Conservation (phyloP, 2,329 filamentous ascomycete genomes). For the Paecilomyces sp. region DNA sequence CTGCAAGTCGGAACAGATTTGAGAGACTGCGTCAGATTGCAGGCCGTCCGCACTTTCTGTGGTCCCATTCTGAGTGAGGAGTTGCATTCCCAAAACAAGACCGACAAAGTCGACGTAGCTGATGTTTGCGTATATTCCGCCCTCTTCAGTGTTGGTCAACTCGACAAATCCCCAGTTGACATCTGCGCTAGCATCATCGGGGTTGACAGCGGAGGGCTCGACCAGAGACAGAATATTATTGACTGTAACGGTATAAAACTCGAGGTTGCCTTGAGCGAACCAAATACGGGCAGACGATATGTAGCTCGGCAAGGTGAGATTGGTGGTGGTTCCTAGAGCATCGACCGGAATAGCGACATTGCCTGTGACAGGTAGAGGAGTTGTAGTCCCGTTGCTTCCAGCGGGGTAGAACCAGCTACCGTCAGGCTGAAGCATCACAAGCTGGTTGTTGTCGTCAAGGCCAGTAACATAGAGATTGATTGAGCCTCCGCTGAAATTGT, state of each 20-base stretch:
- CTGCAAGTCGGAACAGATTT: slow-evolving; percentile 39
- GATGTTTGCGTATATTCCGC: slow-evolving; percentile 42
- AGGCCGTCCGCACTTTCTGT: slow-evolving; percentile 46
- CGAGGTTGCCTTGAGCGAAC: slow-evolving; percentile 37
- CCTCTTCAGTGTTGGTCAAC: slow-evolving; percentile 36
- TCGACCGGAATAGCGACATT: slow-evolving; percentile 41
- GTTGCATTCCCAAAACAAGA: slow-evolving; percentile 46
- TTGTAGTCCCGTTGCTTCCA: slow-evolving; percentile 21
- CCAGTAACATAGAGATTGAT: slow-evolving; percentile 37
- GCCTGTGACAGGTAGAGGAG: slow-evolving; percentile 30
- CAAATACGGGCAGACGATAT: slow-evolving; percentile 40
- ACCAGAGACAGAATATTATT: slow-evolving; percentile 33
- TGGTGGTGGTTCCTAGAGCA: slow-evolving; percentile 28
- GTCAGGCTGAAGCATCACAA: slow-evolving; percentile 40
- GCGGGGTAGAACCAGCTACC: slow-evolving; percentile 39
- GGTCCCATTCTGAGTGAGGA: slow-evolving; percentile 42
- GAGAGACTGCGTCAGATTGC: slow-evolving; percentile 39
- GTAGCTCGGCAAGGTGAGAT: slow-evolving; percentile 35
- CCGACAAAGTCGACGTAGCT: slow-evolving; percentile 48
- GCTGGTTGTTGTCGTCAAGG: slow-evolving; percentile 29
- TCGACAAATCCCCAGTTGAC: slow-evolving; percentile 48
- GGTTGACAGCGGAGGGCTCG: slow-evolving; percentile 42
- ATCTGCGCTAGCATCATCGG: slow-evolving; percentile 36
- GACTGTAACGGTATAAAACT: slow-evolving; percentile 36
- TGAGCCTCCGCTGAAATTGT: slow-evolving; percentile 32